These are phyloP conservation scores for Lupinus albus DNA, from an alignment of 306 rosid genomes.

Conservation along the genomic window DNA sequence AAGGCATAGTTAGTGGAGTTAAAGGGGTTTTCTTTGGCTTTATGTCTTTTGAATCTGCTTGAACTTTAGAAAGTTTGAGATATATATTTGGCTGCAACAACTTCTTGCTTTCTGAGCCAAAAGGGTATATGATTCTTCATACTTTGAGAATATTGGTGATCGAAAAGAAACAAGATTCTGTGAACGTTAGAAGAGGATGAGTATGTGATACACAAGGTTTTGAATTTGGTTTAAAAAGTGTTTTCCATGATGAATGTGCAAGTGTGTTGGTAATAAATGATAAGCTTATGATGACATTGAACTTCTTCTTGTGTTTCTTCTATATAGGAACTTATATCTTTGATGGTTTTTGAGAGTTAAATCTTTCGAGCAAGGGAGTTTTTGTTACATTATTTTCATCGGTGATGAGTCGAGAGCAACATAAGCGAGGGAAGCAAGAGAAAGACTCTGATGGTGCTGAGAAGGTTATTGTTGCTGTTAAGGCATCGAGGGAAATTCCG, in stretches of 20 bases:
- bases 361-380: constrained; percentile 34
- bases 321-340: constrained; percentile 28
- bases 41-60: constrained; percentile 42
- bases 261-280: constrained; percentile 45
- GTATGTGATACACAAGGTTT: constrained; percentile 21
- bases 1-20: constrained; percentile 41
- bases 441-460: constrained; percentile 73
- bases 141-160: constrained; percentile 37
- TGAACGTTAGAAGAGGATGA: constrained; percentile 36
- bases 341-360: constrained; percentile 51
- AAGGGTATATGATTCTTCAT: constrained; percentile 48
- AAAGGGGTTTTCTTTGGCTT: constrained; percentile 41
- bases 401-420: constrained; percentile 74
- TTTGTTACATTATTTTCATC: constrained; percentile 18
- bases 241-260: constrained; percentile 47
- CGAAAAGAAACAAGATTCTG: constrained; percentile 45
- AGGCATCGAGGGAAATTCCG: constrained; percentile 88
- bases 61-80: constrained; percentile 35
- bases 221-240: constrained; percentile 52
- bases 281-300: constrained; percentile 39
- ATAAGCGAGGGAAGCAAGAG: constrained; percentile 77
- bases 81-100: constrained; percentile 21
- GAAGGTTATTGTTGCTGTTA: constrained; percentile 95
- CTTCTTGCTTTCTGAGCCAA: constrained; percentile 63
- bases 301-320: constrained; percentile 40